phyloP scores from a whole-genome alignment of 768 basidiomycete genomes.

The Thelephora aurantiotincta region DNA sequence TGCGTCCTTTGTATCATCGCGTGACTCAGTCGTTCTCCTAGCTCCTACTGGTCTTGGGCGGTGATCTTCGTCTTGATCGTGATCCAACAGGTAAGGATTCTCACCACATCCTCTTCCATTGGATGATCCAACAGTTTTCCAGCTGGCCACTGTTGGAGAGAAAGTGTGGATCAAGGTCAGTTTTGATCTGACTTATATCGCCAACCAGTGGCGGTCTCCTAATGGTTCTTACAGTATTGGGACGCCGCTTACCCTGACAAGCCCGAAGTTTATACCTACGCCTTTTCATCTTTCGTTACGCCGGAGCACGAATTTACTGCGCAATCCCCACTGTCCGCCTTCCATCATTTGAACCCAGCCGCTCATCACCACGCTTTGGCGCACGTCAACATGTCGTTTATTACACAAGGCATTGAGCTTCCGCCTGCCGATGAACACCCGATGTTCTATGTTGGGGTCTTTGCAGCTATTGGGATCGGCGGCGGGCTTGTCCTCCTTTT shows the following conservation, averaged over 20 bases:
- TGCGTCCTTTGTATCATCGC: background rate
- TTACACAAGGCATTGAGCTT: constrained; percentile 6
- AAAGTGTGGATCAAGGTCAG: constrained; percentile 65
- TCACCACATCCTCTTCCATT: background rate
- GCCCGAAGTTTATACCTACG: constrained; percentile 5
- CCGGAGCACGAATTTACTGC: constrained; percentile 14
- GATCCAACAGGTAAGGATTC: constrained; percentile 17
- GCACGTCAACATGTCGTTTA: background rate
- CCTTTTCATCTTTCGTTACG: constrained; percentile 9
- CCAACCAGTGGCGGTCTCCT: background rate
- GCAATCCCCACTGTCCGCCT: constrained; percentile 11
- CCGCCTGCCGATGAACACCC: constrained; percentile 47
- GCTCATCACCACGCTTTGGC: constrained; percentile 4
- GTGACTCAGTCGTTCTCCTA: constrained; percentile 11
- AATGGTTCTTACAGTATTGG: constrained; percentile 37
- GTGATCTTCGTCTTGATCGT: constrained; percentile 36
- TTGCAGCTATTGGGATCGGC: constrained; percentile 42
- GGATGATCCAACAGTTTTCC: constrained; percentile 6
- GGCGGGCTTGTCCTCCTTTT: constrained; percentile 32
- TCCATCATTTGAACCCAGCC: constrained; percentile 7
- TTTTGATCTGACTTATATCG: too few relatives aligned
- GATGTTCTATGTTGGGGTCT: constrained; percentile 57
- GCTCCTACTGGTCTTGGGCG: constrained; percentile 56
- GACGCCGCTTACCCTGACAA: constrained; percentile 41
- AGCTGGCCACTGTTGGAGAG: constrained; percentile 40